Evolutionary conservation across 1,284 basidiomycete species (phyloP), one percentile per base, ranked within the genome.

Genomic region (Pterula multifida): DNA sequence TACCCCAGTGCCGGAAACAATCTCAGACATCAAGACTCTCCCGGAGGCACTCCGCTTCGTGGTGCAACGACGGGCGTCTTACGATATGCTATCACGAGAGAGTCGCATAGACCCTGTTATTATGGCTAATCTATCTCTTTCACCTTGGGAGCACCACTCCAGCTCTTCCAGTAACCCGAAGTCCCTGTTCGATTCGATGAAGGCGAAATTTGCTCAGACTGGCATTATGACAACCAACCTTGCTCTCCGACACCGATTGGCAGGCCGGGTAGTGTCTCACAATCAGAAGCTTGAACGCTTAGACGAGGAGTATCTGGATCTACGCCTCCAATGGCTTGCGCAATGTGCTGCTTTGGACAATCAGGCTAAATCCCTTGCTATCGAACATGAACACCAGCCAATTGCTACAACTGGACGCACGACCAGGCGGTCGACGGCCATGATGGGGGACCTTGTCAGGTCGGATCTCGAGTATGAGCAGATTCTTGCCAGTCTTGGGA

Each of bases 391-490:
- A 50, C 65, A 70, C 1, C 71, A 81, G 36, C 62, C 70, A 2
- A 66, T 72, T 26, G 73, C 80, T 48, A 69, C 73, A 45, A 59
- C 70, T 46, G 75, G 78, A 2, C 71, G 87, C 47, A 81, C 83
- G 26, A 89, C 85, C n/a, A 75, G 87, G 28, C 78, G 87, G 26
- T 78, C 81, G 12, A 73, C 81, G 36, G 80, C 83, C 0, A 68
- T 66, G 17, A 73, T 91, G 54, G 90, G 91, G 21, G 94, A 98
- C 64, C 85, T 90, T 3, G 93, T 95, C 11, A 81, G 91, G 1
- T 93, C 92, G 17, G 95, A 98, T 64, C 77, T 96, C 51, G 95
- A 98, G 70, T 94, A 97, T 79, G 89, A 97, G 60, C 92, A 94
- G 67, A 94, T 98, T 61, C 84, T 98, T 50, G 91, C 90, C 11